Evolutionary conservation across 202 grass and related monocot species (phyloP), one percentile per base, ranked within the genome.

Genomic region (Elaeis oleifera): DNA sequence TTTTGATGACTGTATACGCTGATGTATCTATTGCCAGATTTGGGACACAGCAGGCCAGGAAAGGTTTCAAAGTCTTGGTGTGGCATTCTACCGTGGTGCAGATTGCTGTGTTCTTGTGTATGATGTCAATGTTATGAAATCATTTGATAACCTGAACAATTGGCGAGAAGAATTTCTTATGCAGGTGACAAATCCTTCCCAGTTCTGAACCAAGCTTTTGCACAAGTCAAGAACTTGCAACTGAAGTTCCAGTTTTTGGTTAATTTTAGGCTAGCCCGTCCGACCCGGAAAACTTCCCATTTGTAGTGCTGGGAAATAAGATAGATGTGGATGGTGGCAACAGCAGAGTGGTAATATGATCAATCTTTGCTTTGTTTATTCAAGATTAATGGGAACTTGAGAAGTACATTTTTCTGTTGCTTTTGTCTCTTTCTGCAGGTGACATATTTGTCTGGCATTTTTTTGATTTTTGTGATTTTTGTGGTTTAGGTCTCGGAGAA

Each of bases 91-190:
- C 64, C 79, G 94, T 16, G 88, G 94, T 18, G 94, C 94, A 51
- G 94, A 97, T 84, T 97, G 94, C 13, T 97, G 94, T 78, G 88
- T 97, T 71, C 82, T 97, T 67, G 84, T 88, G 28, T 86, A 89
- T 48, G 94, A 92, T 73, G 94, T 92, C 60, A 97, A 97, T 75
- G 81, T 86, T 11, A 79, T 84, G 88, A 92, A 97, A 72, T 97
- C 94, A 56, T 97, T 97, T 84, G 94, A 97, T 78, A 92, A 84
- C 31, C 78, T 97, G 24, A 92, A 86, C 77, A 92, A 92, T 72
- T 97, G 94, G 94, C 85, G 94, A 57, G 85, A 97, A 70, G 84
- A 97, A 71, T 97, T 97, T 76, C 88, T 97, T 67, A 92, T 97
- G 77, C 94, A 97, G 88, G 88, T 97, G 72, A 74, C 31, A 7